Evolutionary conservation across 108 stramenopile genomes (phyloP).

Genomic region (Skeletonema potamos): DNA sequence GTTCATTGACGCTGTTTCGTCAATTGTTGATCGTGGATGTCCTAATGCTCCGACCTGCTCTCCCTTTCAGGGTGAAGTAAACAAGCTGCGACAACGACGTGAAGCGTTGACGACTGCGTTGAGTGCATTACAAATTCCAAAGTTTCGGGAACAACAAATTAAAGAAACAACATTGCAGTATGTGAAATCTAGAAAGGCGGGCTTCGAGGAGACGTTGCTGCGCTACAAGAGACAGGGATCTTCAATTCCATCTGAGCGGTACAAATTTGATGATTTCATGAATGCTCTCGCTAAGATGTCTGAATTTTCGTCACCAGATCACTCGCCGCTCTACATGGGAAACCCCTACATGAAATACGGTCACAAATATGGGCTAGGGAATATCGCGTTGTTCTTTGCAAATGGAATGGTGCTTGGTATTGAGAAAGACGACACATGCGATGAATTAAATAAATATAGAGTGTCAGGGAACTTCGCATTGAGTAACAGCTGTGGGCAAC

Average conservation of each 20-base stretch:
- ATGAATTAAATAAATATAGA: conserved; percentile 24
- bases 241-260: conserved; percentile 25
- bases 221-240: conserved; percentile 16
- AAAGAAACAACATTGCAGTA: conserved; percentile 32
- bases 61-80: conserved; percentile 2
- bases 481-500: conserved; percentile 25
- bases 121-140: conserved; percentile 24
- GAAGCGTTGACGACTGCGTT: conserved; percentile 20
- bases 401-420: conserved; percentile 36
- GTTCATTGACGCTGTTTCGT: conserved; percentile 34
- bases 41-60: conserved; percentile 20
- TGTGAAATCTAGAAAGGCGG: conserved; percentile 18
- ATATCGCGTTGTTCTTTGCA: conserved; percentile 36
- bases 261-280: conserved; percentile 35
- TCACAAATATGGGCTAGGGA: conserved; percentile 37
- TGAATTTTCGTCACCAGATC: conserved; percentile 11
- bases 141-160: conserved; percentile 4
- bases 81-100: conserved; percentile 13
- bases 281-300: conserved; percentile 16
- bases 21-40: conserved; percentile 32
- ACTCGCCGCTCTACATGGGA: conserved; percentile 37
- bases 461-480: conserved; percentile 18
- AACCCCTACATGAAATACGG: conserved; percentile 34
- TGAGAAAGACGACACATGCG: conserved; percentile 41
- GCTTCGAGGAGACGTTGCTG: conserved; percentile 28